Conservation (phyloP, 768 basidiomycete species). For the Phylloporus rhodoxanthus region DNA sequence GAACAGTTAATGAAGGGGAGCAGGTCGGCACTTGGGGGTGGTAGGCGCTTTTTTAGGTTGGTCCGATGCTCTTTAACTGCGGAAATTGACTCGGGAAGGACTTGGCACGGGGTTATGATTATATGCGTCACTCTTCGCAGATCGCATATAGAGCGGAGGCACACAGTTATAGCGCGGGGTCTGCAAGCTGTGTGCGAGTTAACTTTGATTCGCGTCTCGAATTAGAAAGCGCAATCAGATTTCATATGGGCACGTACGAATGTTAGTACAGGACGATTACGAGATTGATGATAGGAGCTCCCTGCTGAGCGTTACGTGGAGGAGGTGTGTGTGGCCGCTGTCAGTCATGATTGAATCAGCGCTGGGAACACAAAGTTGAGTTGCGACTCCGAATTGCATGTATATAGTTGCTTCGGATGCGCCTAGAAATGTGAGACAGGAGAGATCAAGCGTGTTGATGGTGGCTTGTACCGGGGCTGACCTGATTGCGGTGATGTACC, state of each 20-base stretch:
- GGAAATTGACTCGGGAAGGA: slow-evolving; percentile 17
- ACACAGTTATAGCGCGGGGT: not conserved
- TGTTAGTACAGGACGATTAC: slow-evolving; percentile 10
- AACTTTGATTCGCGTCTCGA: slow-evolving; percentile 20
- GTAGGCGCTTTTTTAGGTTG: slow-evolving; percentile 1
- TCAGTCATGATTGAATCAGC: slow-evolving; percentile 3
- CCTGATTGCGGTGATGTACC: not conserved
- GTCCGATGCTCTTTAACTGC: slow-evolving; percentile 15
- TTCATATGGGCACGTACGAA: slow-evolving; percentile 9
- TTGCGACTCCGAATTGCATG: slow-evolving; percentile 4
- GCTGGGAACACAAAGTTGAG: slow-evolving; percentile 4
- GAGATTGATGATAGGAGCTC: slow-evolving; percentile 7
- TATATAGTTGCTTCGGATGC: slow-evolving; percentile 2
- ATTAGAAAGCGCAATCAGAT: slow-evolving; percentile 13
- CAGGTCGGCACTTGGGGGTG: not conserved
- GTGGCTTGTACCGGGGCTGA: not conserved
- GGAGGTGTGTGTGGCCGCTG: slow-evolving; percentile 1
- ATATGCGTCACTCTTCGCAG: slow-evolving; percentile 3
- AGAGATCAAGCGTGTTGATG: not conserved
- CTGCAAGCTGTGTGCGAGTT: slow-evolving; percentile 15
- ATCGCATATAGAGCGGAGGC: slow-evolving; percentile 15
- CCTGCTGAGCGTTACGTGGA: slow-evolving; percentile 14
- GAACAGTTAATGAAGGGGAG: slow-evolving; percentile 23
- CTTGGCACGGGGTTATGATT: slow-evolving; percentile 13
- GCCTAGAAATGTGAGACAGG: not conserved